Evolutionary conservation across 2,329 filamentous ascomycete species (phyloP).

Genomic region (Bipolaris cookei): DNA sequence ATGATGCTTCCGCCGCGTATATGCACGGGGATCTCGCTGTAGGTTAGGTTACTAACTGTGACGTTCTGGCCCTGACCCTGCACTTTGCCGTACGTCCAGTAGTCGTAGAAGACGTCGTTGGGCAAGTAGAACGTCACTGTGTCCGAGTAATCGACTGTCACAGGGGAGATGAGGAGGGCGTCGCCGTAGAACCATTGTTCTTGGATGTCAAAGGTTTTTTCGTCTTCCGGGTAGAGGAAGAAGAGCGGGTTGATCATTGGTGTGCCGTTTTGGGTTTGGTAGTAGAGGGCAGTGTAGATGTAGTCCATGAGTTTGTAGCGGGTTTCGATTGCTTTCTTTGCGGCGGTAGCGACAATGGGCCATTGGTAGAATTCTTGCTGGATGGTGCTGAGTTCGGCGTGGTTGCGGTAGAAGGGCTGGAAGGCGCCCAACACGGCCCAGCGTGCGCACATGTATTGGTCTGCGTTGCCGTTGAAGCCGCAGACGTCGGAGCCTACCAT

Average conservation of each 20-base stretch:
- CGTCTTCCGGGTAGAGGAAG: conserved; percentile 69
- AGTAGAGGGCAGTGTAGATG: conserved; percentile 73
- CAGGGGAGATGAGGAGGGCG: conserved; percentile 62
- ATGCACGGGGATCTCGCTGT: conserved; percentile 68
- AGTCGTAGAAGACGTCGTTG: conserved; percentile 66
- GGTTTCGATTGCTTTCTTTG: conserved; percentile 70
- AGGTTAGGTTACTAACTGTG: conserved; percentile 54
- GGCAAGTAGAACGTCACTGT: conserved; percentile 63
- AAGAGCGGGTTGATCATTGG: conserved; percentile 74
- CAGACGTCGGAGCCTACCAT: conserved; percentile 70
- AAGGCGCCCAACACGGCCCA: conserved; percentile 78
- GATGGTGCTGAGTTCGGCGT: conserved; percentile 63
- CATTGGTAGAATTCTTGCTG: conserved; percentile 77
- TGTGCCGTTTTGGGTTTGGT: conserved; percentile 65
- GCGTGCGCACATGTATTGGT: conserved; percentile 73
- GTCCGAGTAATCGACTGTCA: conserved; percentile 60
- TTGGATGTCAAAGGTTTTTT: conserved; percentile 59
- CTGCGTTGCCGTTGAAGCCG: conserved; percentile 72
- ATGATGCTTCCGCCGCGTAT: conserved; percentile 70
- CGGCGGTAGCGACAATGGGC: conserved; percentile 67
- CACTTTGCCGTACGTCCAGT: conserved; percentile 59
- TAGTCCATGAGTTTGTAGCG: conserved; percentile 82
- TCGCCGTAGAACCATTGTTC: conserved; percentile 67
- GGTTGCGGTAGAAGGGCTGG: conserved; percentile 77
- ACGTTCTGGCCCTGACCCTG: conserved; percentile 55